Percentiles rank a stretch among this genome's conserved stretches.
phyloP scores from a whole-genome alignment of 2,329 filamentous ascomycete genomes.

The Lachnellula cervina region DNA sequence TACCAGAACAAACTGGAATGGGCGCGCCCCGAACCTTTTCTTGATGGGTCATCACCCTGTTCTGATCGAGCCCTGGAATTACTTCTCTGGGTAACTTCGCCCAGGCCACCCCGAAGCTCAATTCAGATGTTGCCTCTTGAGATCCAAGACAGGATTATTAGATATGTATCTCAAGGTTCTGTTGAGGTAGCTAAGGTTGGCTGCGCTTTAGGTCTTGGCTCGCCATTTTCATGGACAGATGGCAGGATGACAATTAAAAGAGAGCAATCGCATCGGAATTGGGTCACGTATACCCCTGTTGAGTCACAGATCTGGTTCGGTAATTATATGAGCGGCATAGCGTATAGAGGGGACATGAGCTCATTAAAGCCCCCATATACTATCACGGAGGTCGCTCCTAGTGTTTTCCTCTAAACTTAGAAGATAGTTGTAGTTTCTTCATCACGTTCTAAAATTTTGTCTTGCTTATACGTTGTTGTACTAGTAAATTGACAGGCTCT shows the following conservation, averaged over 20 bases:
- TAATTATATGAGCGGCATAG: neutral
- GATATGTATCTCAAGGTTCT: neutral
- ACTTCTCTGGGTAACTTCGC: neutral
- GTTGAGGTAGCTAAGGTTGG: neutral
- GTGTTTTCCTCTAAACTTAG: too few species aligned
- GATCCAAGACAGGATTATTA: neutral
- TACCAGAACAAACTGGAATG: neutral
- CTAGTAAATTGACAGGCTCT: too few species aligned
- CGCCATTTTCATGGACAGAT: neutral
- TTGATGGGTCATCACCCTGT: neutral
- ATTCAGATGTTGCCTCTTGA: neutral
- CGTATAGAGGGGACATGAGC: neutral
- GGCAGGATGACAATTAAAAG: neutral
- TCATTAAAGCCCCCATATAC: too few species aligned
- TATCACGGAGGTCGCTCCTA: too few species aligned
- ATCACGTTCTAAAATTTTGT: too few species aligned
- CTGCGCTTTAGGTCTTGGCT: neutral
- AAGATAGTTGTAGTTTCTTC: too few species aligned
- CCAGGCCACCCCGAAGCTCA: neutral
- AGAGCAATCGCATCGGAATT: neutral
- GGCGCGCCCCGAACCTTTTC: neutral
- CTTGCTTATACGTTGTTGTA: too few species aligned
- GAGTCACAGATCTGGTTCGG: neutral
- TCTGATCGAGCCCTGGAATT: neutral
- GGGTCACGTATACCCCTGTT: neutral